Percentiles rank a stretch among this genome's conserved stretches.
phyloP scores from a whole-genome alignment of 2,329 filamentous ascomycete species.

The Scortechinia acanthostroma region DNA sequence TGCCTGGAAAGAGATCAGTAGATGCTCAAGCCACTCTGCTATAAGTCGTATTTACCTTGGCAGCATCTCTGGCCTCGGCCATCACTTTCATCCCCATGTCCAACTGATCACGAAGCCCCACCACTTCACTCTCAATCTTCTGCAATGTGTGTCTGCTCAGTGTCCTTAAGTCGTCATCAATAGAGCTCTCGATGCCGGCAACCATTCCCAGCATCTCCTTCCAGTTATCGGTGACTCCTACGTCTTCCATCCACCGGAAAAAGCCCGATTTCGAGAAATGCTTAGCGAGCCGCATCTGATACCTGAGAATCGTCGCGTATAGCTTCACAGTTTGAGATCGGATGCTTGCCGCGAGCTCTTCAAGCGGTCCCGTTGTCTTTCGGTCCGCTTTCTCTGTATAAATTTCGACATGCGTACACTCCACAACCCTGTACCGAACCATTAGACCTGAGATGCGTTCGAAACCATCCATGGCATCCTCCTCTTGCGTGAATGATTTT shows the following conservation, averaged over 20 bases:
- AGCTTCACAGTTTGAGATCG: background rate
- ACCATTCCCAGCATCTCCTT: too few relatives aligned
- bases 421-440: background rate
- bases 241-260: background rate
- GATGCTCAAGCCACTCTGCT: too few relatives aligned
- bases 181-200: too few relatives aligned
- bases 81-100: too few relatives aligned
- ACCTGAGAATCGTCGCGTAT: background rate
- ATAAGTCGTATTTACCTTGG: too few relatives aligned
- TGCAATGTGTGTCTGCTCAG: too few relatives aligned
- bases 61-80: too few relatives aligned
- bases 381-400: background rate
- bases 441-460: background rate
- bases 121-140: too few relatives aligned
- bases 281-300: background rate
- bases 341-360: background rate
- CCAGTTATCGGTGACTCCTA: background rate
- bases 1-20: too few relatives aligned
- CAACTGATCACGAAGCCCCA: too few relatives aligned
- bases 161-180: too few relatives aligned
- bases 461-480: background rate
- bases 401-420: background rate
- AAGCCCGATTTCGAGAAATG: background rate
- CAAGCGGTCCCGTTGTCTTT: background rate
- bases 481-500: conserved; percentile 2